phyloP scores from a whole-genome alignment of 768 basidiomycete species.

The Clavaria fumosa region DNA sequence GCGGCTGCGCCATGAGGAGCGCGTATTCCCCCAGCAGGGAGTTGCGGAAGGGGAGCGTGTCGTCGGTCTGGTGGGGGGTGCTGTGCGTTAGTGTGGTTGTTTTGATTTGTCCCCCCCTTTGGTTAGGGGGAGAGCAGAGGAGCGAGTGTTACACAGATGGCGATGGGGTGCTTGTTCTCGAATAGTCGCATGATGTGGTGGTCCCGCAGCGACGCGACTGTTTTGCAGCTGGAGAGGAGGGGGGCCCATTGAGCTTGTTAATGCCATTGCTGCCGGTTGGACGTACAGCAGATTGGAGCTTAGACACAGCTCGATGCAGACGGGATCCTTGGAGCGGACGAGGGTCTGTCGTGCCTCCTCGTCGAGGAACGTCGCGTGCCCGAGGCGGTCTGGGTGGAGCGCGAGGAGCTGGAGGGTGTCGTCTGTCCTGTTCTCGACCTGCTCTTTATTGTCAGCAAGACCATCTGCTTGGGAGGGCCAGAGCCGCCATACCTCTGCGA shows the following conservation, averaged over 20 bases:
- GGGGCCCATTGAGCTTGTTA: neutral
- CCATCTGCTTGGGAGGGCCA: constrained; percentile 12
- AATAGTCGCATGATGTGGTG: constrained; percentile 66
- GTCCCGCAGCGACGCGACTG: constrained; percentile 43
- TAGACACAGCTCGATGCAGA: constrained; percentile 66
- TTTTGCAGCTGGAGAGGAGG: constrained; percentile 39
- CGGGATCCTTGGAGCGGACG: constrained; percentile 35
- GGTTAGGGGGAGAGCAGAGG: constrained; percentile 20
- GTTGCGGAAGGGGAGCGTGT: constrained; percentile 63
- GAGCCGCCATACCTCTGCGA: constrained; percentile 47
- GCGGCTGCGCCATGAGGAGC: constrained; percentile 54
- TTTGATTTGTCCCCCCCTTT: too few relatives aligned
- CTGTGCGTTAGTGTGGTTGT: too few relatives aligned
- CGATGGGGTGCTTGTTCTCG: constrained; percentile 45
- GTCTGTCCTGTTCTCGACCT: constrained; percentile 27
- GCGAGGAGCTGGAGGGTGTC: constrained; percentile 51
- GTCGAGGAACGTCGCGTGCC: constrained; percentile 70
- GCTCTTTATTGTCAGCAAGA: too few relatives aligned
- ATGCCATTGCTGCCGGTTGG: neutral
- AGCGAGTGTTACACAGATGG: constrained; percentile 75
- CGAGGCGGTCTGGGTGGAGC: constrained; percentile 49
- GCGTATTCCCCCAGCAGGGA: constrained; percentile 68
- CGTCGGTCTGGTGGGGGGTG: constrained; percentile 70
- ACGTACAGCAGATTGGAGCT: constrained; percentile 63
- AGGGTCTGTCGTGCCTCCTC: constrained; percentile 34